phyloP scores from a whole-genome alignment of 257 asterid species.

The Misopates orontium region DNA sequence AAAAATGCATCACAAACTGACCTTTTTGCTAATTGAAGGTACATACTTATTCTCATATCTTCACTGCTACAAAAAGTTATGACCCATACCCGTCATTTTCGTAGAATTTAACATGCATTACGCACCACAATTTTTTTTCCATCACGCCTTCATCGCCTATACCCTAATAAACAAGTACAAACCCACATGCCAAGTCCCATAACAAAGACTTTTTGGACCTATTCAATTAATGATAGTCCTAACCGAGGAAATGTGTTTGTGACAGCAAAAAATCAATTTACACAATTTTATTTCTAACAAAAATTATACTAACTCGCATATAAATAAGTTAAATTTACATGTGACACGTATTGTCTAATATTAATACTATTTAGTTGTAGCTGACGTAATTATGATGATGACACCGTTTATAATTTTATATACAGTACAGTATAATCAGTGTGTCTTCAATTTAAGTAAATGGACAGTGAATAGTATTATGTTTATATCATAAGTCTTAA shows the following conservation, averaged over 20 bases:
- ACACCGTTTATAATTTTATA: too few species aligned
- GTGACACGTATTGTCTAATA: too few species aligned
- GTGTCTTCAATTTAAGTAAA: too few species aligned
- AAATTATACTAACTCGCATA: too few species aligned
- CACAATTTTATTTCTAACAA: too few species aligned
- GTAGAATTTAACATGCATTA: not conserved
- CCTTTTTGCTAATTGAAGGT: not conserved
- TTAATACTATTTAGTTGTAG: too few species aligned
- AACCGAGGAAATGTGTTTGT: not conserved
- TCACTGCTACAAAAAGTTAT: not conserved
- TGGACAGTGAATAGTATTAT: too few species aligned
- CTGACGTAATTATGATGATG: too few species aligned
- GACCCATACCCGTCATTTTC: conserved; percentile 4
- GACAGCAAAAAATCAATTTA: not conserved
- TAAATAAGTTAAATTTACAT: too few species aligned
- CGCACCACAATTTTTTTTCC: not conserved
- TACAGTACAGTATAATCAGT: too few species aligned
- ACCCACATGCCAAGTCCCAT: not conserved
- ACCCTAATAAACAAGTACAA: not conserved
- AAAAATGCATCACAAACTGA: not conserved
- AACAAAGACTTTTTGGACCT: too few species aligned
- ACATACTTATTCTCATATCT: not conserved
- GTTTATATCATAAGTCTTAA: too few species aligned
- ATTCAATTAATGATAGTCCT: not conserved
- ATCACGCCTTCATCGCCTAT: not conserved